Base-by-base conservation (phyloP, 805 yeast species). In the Wickerhamomyces rabaulensis region DNA sequence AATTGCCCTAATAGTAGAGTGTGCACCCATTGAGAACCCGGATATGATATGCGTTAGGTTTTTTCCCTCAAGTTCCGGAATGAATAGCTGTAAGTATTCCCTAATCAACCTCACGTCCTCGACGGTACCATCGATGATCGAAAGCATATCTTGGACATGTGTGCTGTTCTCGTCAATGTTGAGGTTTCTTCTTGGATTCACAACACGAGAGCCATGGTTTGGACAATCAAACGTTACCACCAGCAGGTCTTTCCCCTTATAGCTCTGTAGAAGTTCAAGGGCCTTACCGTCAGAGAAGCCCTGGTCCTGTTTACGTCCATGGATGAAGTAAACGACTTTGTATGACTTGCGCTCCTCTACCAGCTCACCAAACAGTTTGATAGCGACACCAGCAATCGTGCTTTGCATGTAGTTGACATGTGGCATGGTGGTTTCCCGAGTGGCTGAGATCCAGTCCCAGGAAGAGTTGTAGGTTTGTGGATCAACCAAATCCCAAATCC, bases 11-110 rank as follows among this genome's bases (percentile, higher is more conserved):
- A 57, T 50, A 2, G 52, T 42, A 2, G 45, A 40, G 40, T 58
- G 63, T 2, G 52, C 63, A 17, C 63, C 61, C 55, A 58, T 48
- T 1, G 63, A 58, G 13, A 53, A 57, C 22, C 63, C 63, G 17
- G 51, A 40, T 3, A 52, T 42, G 3, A 52, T 41, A 9, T 44
- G 39, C 7, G 31, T 29, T 2, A 51, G 1, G 39, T 27, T 13
- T n/a, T 27, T 27, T 4, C n/a, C 31, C 2, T 27, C 7, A n/a
- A 27, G 7, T 13, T 27, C 38, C 3, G 56, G 57, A 15, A 51
- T 43, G 25, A 44, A 51, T 0, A 43, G 16, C 1, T 53, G 55
- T 1, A 56, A 25, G 44, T 45, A 56, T n/a, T 56, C 58, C 9
- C 46, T 45, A 15, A 57, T 41, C 19, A 39, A 19, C 29, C 53